A percentile compares a stretch with the other conserved stretches of the same genome.
Conservation (phyloP, 1,284 basidiomycete species). For the Mycena citricolor region DNA sequence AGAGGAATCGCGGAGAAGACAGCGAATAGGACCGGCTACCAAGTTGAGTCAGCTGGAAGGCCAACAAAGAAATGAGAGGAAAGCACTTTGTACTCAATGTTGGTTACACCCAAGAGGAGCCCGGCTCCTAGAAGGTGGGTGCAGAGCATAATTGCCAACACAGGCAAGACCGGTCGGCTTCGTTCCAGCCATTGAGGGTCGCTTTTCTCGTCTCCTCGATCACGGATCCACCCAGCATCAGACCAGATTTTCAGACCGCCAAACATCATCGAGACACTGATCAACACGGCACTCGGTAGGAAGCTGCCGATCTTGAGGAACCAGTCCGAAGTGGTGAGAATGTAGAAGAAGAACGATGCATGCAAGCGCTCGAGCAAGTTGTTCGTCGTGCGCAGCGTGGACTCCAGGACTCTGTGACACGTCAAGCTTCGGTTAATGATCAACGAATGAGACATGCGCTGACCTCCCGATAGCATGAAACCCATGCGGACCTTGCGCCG, state of each 20-base stretch:
- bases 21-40: conserved; percentile 31
- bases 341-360: conserved; percentile 94
- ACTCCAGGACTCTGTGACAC: conserved; percentile 78
- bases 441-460: conserved; percentile 22
- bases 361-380: conserved; percentile 93
- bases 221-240: conserved; percentile 54
- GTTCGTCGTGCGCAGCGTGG: conserved; percentile 84
- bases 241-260: conserved; percentile 76
- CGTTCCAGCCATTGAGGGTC: conserved; percentile 29
- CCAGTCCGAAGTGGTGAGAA: conserved; percentile 70
- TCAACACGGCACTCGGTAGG: conserved; percentile 82
- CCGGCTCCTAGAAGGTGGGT: conserved; percentile 55
- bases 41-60: conserved; percentile 14
- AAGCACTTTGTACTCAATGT: conserved; percentile 38
- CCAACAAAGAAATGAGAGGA: conserved; percentile 22
- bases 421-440: background rate
- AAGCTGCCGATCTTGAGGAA: conserved; percentile 91
- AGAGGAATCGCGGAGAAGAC: conserved; percentile 33
- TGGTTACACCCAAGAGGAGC: conserved; percentile 46
- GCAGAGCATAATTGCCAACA: conserved; percentile 50
- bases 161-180: conserved; percentile 49
- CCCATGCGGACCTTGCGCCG: conserved; percentile 90
- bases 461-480: conserved; percentile 90
- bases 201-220: conserved; percentile 27
- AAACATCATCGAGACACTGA: conserved; percentile 82